phyloP scores from a whole-genome alignment of 2,329 filamentous ascomycete genomes.

The Colletotrichum incanum region DNA sequence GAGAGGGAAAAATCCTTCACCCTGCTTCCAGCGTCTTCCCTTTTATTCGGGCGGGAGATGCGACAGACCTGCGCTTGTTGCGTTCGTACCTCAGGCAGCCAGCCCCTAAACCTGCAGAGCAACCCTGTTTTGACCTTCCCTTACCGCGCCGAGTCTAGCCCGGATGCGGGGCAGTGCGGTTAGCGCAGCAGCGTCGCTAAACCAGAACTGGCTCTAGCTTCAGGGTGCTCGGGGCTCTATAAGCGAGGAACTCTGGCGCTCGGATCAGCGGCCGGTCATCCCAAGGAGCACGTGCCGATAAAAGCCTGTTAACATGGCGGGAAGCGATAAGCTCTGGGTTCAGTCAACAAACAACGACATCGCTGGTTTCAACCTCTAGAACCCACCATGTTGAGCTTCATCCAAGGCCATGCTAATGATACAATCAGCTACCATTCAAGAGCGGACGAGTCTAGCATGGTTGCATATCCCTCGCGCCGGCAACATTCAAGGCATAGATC shows the following conservation, averaged over 20 bases:
- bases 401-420: not conserved
- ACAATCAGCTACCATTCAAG: not conserved
- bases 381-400: not conserved
- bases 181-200: not conserved
- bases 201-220: not conserved
- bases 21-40: conserved; percentile 37
- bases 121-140: conserved; percentile 16
- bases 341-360: conserved; percentile 1
- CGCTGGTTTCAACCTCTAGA: not conserved
- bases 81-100: conserved; percentile 14
- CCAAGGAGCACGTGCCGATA: conserved; percentile 5
- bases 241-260: conserved; percentile 6
- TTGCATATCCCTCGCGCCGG: conserved; percentile 17
- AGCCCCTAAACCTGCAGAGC: not conserved
- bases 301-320: not conserved
- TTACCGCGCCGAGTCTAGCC: conserved; percentile 19
- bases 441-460: conserved; percentile 1
- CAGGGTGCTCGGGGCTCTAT: not conserved
- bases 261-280: not conserved
- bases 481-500: conserved; percentile 9
- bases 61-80: conserved; percentile 9
- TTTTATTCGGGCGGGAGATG: conserved; percentile 7
- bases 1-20: conserved; percentile 28
- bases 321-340: not conserved
- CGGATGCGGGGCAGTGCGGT: conserved; percentile 19